These are phyloP conservation scores for Lasiosphaeriaceae sp. DNA, from an alignment of 495 filamentous ascomycete genomes.

Conservation along the genomic window DNA sequence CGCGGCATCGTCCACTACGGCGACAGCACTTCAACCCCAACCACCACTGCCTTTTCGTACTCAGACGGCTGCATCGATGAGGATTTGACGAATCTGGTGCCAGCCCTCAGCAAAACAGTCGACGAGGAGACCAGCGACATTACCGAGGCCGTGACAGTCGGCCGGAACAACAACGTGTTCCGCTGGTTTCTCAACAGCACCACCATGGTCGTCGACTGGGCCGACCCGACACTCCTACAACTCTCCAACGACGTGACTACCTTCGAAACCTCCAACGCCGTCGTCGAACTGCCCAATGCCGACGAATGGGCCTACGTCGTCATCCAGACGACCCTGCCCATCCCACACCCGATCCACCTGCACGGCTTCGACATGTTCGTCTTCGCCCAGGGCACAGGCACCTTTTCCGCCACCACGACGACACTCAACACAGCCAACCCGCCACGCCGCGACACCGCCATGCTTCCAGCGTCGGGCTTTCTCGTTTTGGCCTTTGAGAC, in stretches of 20 bases:
- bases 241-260: slow-evolving; percentile 21
- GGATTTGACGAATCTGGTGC: slow-evolving; percentile 17
- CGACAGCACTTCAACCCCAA: slow-evolving; percentile 29
- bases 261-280: slow-evolving; percentile 34
- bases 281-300: slow-evolving; percentile 7
- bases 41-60: slow-evolving; percentile 12
- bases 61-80: not conserved
- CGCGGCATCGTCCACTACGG: slow-evolving; percentile 52
- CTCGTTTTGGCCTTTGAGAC: slow-evolving; percentile 47
- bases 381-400: slow-evolving; percentile 35
- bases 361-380: slow-evolving; percentile 60
- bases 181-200: slow-evolving; percentile 41
- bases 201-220: slow-evolving; percentile 26
- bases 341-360: slow-evolving; percentile 49
- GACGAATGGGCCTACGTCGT: slow-evolving; percentile 6
- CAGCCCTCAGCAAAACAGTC: slow-evolving; percentile 23
- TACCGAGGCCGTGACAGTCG: slow-evolving; percentile 34
- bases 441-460: slow-evolving; percentile 53
- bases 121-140: not conserved
- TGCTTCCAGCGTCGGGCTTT: slow-evolving; percentile 37
- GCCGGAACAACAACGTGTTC: slow-evolving; percentile 33
- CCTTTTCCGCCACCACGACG: slow-evolving; percentile 18
- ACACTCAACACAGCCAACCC: slow-evolving; percentile 43
- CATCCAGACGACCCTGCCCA: slow-evolving; percentile 33
- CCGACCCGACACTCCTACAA: slow-evolving; percentile 22